Percentiles rank a stretch among this genome's conserved stretches.
These are phyloP conservation scores for Geranomyces michiganensis DNA, from an alignment of 192 early-diverging fungal species.

Conservation along the genomic window DNA sequence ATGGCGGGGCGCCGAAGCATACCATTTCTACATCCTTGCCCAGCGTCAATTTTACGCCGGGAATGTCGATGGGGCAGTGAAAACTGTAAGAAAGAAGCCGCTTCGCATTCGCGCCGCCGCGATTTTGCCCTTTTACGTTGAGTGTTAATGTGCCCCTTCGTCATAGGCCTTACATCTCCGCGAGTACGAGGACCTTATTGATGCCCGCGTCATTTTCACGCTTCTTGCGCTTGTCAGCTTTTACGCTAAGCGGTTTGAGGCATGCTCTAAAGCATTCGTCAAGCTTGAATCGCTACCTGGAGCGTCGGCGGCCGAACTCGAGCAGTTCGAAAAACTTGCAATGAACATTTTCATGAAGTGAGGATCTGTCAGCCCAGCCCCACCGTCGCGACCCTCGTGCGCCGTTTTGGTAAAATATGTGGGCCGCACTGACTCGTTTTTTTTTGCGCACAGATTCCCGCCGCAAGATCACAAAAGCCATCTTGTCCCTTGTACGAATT, in stretches of 20 bases:
- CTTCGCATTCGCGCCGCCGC: neutral
- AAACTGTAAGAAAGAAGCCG: constrained; percentile 41
- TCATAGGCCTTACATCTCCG: constrained; percentile 51
- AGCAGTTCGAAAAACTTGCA: constrained; percentile 53
- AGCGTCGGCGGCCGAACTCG: constrained; percentile 37
- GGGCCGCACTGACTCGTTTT: neutral
- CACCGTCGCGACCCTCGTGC: neutral
- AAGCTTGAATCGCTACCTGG: constrained; percentile 51
- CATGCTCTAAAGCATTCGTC: constrained; percentile 58
- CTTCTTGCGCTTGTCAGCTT: constrained; percentile 55
- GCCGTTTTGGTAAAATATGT: neutral
- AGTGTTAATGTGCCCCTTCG: too few species aligned
- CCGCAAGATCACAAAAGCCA: constrained; percentile 36
- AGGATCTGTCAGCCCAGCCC: too few species aligned
- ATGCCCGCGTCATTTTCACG: constrained; percentile 45
- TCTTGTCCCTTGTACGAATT: constrained; percentile 36
- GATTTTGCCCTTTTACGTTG: neutral
- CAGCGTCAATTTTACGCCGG: constrained; percentile 63
- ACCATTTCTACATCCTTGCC: constrained; percentile 59
- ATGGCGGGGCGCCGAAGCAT: constrained; percentile 65
- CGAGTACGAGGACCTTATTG: constrained; percentile 59
- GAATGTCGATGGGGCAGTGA: constrained; percentile 46
- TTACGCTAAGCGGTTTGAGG: constrained; percentile 49
- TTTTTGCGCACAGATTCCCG: constrained; percentile 28
- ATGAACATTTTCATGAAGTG: constrained; percentile 60